Percentiles rank a stretch among this genome's conserved stretches.
These are phyloP conservation scores for Coniochaeta prunicola DNA, from an alignment of 2,329 filamentous ascomycete species.

Conservation along the genomic window DNA sequence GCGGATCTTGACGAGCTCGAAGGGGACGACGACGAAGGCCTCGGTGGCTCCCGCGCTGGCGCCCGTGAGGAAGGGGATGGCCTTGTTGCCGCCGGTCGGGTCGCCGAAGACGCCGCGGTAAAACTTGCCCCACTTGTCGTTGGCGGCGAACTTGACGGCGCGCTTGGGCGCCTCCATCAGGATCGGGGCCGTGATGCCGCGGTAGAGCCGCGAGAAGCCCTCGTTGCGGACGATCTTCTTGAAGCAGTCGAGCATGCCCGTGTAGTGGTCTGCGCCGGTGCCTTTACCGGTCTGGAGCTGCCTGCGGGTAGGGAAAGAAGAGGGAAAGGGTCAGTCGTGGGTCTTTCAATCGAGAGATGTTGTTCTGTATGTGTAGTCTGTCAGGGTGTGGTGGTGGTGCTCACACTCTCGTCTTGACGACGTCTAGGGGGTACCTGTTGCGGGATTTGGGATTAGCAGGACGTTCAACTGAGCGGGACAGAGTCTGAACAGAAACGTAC, in stretches of 20 bases:
- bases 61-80: conserved; percentile 85
- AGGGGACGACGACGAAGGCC: conserved; percentile 93
- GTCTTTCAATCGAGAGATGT: too few relatives aligned
- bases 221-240: conserved; percentile 93
- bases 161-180: conserved; percentile 77
- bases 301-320: conserved; percentile 34
- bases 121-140: conserved; percentile 95
- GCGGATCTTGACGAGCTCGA: conserved; percentile 97
- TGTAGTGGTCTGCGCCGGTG: conserved; percentile 74
- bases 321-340: too few relatives aligned
- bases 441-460: conserved; percentile 5
- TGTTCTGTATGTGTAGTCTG: conserved; percentile 4
- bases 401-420: conserved; percentile 76
- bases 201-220: conserved; percentile 86
- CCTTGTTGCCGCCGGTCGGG: conserved; percentile 75
- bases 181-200: conserved; percentile 91
- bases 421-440: conserved; percentile 93
- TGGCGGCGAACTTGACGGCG: conserved; percentile 97
- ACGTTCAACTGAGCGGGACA: not conserved
- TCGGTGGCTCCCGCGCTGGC: conserved; percentile 94
- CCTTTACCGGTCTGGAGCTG: conserved; percentile 76
- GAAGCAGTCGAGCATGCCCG: conserved; percentile 97
- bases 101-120: conserved; percentile 83
- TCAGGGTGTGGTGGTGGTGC: conserved; percentile 7
- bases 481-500: not conserved